Base-by-base conservation (phyloP, 2,329 filamentous ascomycete species). In the Sphaerulina populicola region DNA sequence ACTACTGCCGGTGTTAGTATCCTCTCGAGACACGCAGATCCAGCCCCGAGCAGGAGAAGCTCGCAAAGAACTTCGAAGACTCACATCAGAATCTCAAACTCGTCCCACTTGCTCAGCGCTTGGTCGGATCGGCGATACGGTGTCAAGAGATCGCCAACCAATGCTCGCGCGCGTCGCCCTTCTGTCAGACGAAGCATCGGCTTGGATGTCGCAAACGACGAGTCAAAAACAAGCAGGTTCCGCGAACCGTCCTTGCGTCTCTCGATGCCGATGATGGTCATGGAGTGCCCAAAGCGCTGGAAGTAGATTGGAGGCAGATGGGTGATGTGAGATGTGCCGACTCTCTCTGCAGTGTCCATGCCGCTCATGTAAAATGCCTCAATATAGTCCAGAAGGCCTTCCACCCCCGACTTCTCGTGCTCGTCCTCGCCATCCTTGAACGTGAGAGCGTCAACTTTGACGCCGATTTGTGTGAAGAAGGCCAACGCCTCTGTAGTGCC, bases 401-500 rank as follows among this genome's bases (percentile, higher is more conserved):
- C 70, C 60, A 71, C 69, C 40, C 68, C 74, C 48, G 81, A 72
- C 10, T 76, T 69, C 56, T 65, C 77, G 63, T 57, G 71, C 53
- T 68, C 72, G 61, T 68, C 71, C 3, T 57, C 52, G 3, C 52
- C 49, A 7, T 57, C 52, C 41, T 56, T 51, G 52, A 67, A 63
- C 56, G 62, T 74, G 56, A 70, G 79, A 1, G 83, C 81, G 49
- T 82, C 77, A 58, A 71, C 65, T 6, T 64, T 65, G 52, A 69
- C 68, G 49, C 71, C 67, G 54, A 94, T 86, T 3, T 78, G 73
- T 6, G 90, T 72, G 60, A 94, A 85, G 58, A 94, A 77, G 6
- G 89, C 87, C 67, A 91, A 80, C 5, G 86, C 88, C 74, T 97
- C 91, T 7, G 88, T 83, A 1, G 91, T 96, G 12, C 91, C 91